Conservation (phyloP, 2,329 filamentous ascomycete species). For the Cordyceps fumosorosea region DNA sequence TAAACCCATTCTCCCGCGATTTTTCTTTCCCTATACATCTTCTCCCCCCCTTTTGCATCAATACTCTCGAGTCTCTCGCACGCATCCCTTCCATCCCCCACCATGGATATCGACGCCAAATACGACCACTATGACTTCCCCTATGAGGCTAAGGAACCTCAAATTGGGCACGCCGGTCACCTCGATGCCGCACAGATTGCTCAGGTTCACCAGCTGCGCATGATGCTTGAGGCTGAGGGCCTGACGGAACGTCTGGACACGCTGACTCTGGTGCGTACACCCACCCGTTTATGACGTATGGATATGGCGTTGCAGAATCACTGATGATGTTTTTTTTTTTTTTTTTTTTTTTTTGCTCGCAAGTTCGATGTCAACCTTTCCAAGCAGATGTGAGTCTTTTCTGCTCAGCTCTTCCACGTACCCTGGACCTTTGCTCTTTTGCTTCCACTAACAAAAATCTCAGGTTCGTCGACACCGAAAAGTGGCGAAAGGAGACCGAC, state of each 20-base stretch:
- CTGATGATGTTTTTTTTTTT: constrained; percentile 43
- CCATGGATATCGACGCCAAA: constrained; percentile 69
- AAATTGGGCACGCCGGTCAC: constrained; percentile 79
- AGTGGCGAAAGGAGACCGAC: constrained; percentile 82
- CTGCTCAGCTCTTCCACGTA: neutral
- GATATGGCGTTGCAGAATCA: neutral
- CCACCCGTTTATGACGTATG: neutral
- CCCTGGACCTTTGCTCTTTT: neutral
- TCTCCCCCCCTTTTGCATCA: neutral
- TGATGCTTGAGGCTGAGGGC: constrained; percentile 76
- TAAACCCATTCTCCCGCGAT: neutral
- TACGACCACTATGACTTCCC: constrained; percentile 97
- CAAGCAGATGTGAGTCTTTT: constrained; percentile 72
- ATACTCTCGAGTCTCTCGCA: constrained; percentile 6
- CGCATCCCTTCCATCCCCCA: constrained; percentile 18
- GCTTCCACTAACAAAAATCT: constrained; percentile 18
- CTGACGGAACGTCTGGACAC: constrained; percentile 84
- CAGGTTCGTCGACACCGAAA: constrained; percentile 87
- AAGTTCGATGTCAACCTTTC: constrained; percentile 84
- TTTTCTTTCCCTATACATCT: neutral
- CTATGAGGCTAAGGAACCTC: constrained; percentile 61
- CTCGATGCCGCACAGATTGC: constrained; percentile 83
- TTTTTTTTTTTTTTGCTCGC: constrained; percentile 73
- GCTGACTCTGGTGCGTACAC: constrained; percentile 66
- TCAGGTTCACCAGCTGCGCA: constrained; percentile 77